Evolutionary conservation across 2,329 filamentous ascomycete species (phyloP).

Genomic region (Metarhizium rileyi): DNA sequence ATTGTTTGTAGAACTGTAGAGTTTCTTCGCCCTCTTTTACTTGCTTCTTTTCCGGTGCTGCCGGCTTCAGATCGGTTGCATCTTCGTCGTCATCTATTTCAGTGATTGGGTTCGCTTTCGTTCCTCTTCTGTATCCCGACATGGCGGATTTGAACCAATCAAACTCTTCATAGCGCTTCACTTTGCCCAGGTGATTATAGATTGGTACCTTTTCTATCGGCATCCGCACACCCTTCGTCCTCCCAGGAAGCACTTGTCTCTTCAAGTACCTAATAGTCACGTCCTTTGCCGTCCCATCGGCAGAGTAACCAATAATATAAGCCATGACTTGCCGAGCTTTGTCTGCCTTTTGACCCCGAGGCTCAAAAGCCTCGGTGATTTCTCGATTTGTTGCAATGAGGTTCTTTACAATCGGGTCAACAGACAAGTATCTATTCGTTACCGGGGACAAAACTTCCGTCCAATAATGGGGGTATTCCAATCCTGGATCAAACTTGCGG

Average conservation of each 20-base stretch:
- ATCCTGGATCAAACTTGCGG: constrained; percentile 60
- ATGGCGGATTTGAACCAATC: constrained; percentile 86
- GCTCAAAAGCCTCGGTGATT: constrained; percentile 65
- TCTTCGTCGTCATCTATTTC: constrained; percentile 74
- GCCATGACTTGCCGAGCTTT: constrained; percentile 82
- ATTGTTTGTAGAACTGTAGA: constrained; percentile 79
- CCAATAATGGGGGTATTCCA: constrained; percentile 87
- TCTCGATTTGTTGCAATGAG: constrained; percentile 64
- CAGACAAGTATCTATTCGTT: constrained; percentile 67
- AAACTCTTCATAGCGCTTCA: constrained; percentile 64
- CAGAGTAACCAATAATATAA: constrained; percentile 75
- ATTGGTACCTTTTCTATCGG: constrained; percentile 71
- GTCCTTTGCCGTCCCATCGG: constrained; percentile 86
- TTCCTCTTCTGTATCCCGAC: constrained; percentile 54
- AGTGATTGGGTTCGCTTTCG: constrained; percentile 44
- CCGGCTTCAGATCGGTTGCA: constrained; percentile 61
- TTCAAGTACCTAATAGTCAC: constrained; percentile 87
- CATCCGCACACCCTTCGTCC: constrained; percentile 78
- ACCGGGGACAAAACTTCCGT: constrained; percentile 77
- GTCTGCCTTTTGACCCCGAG: constrained; percentile 73
- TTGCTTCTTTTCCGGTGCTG: constrained; percentile 62
- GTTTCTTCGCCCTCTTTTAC: constrained; percentile 69
- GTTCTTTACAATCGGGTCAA: constrained; percentile 65
- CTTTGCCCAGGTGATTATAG: constrained; percentile 66
- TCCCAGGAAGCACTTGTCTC: constrained; percentile 71